Evolutionary conservation across 257 asterid species (phyloP).

Genomic region (Asclepias syriaca): DNA sequence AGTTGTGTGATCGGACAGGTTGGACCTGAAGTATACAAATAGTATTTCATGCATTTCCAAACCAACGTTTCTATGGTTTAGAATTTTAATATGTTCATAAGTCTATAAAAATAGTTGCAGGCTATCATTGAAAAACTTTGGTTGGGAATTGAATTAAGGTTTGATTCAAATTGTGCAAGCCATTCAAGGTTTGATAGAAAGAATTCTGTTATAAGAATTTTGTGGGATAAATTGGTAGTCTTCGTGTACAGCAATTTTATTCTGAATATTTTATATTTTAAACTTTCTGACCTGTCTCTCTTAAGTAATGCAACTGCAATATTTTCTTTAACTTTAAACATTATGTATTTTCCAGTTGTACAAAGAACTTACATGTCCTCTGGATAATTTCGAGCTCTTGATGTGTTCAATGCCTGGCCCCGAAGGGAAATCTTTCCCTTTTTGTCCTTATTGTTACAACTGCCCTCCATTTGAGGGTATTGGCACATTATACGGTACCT

Average conservation of each 20-base stretch:
- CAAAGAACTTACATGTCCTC: slow-evolving; percentile 90
- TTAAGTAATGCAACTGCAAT: neutral
- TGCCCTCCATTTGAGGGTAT: slow-evolving; percentile 85
- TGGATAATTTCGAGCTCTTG: slow-evolving; percentile 87
- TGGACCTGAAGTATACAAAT: neutral
- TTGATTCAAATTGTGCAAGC: neutral
- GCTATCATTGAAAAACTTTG: neutral
- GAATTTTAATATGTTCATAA: neutral
- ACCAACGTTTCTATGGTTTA: neutral
- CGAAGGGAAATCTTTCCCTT: slow-evolving; percentile 76
- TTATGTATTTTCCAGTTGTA: slow-evolving; percentile 49
- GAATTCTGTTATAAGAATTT: neutral
- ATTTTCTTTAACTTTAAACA: neutral
- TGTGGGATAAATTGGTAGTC: neutral
- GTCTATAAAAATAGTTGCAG: neutral
- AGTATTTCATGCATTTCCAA: neutral
- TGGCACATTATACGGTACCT: slow-evolving; percentile 49
- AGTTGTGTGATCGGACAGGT: neutral
- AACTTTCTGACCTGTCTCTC: neutral
- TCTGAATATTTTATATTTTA: neutral
- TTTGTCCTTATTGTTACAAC: slow-evolving; percentile 90
- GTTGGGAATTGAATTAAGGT: neutral
- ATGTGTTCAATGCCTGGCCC: slow-evolving; percentile 74
- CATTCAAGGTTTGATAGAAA: neutral
- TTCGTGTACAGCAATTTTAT: neutral